A percentile compares a stretch with the other conserved stretches of the same genome.
These are phyloP conservation scores for Cercospora sp. DNA, from an alignment of 2,329 filamentous ascomycete species.

Conservation along the genomic window DNA sequence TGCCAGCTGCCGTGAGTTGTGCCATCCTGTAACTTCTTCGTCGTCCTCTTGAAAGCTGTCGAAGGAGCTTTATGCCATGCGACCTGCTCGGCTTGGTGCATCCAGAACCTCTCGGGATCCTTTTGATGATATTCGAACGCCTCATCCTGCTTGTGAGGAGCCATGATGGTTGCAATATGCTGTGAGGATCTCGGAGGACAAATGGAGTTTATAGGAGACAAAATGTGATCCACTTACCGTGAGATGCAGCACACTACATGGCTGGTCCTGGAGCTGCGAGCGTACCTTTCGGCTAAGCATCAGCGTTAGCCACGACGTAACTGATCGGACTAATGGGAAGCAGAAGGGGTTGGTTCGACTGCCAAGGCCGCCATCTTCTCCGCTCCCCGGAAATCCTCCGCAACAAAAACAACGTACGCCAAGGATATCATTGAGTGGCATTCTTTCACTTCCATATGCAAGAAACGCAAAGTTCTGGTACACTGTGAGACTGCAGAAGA, in stretches of 20 bases:
- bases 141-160: slow-evolving; percentile 39
- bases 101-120: slow-evolving; percentile 42
- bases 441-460: neutral
- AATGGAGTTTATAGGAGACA: neutral
- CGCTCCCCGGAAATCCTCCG: neutral
- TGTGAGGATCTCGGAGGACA: neutral
- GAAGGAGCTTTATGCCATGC: slow-evolving; percentile 78
- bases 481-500: neutral
- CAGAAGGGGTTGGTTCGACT: neutral
- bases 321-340: neutral
- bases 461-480: neutral
- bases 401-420: neutral
- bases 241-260: neutral
- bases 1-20: slow-evolving; percentile 74
- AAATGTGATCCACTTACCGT: neutral
- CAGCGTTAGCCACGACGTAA: neutral
- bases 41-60: slow-evolving; percentile 58
- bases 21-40: slow-evolving; percentile 64
- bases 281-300: slow-evolving; percentile 5
- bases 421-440: neutral
- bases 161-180: neutral
- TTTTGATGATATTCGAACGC: slow-evolving; percentile 38
- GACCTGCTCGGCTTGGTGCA: slow-evolving; percentile 62
- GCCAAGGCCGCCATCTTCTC: neutral
- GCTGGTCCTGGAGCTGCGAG: neutral